Evolutionary conservation across 148 eudicot species (phyloP), one percentile per base, ranked within the genome.

Genomic region (Gaultheria prostrata): DNA sequence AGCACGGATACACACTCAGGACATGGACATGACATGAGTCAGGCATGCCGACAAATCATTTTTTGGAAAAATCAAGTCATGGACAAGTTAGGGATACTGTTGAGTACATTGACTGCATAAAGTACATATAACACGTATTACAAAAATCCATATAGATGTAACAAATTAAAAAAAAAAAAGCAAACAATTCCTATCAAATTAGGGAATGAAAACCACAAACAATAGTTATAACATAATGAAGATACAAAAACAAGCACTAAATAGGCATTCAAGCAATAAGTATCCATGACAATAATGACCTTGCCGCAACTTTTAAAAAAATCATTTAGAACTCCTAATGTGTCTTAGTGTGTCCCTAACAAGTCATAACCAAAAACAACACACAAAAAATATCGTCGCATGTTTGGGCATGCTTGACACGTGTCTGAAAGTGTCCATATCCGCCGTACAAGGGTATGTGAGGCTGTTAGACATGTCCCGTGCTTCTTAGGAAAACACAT

Each of bases 401-500:
- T 14, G 33, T 28, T 67, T 13, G 33, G 14, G 20, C 8, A 13
- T 67, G 72, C 72, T 18, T 67, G 8, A 67, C 35, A 63, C 70
- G 6, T 67, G 72, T 28, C 72, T 28, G 18, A 67, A 67, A 30
- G 35, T 67, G 72, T 67, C 14, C 70, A 14, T 28, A 65, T 65
- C 71, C 71, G 10, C 12, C 33, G 7, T 11, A 65, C 33, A 28
- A 26, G 71, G 71, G 13, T 65, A 65, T 65, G 71, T 12, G 71
- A 59, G 67, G 28, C 67, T 26, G 11, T 11, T 26, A 65, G 67
- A 8, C 30, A n/a, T n/a, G 71, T 65, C 71, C 71, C 71, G 39
- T 67, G 72, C 72, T 67, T 13, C 72, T 67, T 67, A 67, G 39
- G 53, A 67, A 85, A 63, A 84, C 48, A 86, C 90, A 53, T 89